Percentiles rank a stretch among this genome's conserved stretches.
These are phyloP conservation scores for Tricholoma flavovirens DNA, from an alignment of 768 basidiomycete species.

Conservation along the genomic window DNA sequence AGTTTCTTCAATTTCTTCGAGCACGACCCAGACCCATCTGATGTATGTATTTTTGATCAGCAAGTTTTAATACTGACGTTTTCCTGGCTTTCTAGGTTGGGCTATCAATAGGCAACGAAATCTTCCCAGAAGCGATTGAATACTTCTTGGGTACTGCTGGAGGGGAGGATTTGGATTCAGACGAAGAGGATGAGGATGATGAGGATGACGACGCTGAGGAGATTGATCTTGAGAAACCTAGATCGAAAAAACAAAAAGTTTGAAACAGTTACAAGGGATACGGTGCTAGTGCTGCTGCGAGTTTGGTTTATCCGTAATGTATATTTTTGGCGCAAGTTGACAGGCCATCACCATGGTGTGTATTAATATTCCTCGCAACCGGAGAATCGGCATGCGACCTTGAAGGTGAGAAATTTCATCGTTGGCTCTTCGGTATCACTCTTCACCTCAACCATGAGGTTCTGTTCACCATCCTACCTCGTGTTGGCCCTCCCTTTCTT, in stretches of 20 bases:
- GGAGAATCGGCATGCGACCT: no score
- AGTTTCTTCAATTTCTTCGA: constrained; percentile 91
- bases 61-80: not conserved
- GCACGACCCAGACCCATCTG: constrained; percentile 53
- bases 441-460: not conserved
- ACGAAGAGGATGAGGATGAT: constrained; percentile 63
- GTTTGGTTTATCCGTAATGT: not conserved
- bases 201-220: constrained; percentile 79
- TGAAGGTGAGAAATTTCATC: not conserved
- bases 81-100: constrained; percentile 49
- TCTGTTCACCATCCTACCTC: not conserved
- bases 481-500: not conserved
- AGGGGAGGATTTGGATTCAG: constrained; percentile 56
- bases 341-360: no score
- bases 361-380: no score
- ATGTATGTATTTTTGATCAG: constrained; percentile 41
- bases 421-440: no score
- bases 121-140: constrained; percentile 78
- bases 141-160: constrained; percentile 69
- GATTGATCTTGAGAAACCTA: constrained; percentile 84
- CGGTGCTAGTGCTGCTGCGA: not conserved
- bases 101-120: constrained; percentile 62
- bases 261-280: constrained; percentile 22
- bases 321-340: not conserved
- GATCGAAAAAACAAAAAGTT: constrained; percentile 66